Evolutionary conservation across 139 green algal genomes (phyloP), one percentile per base, ranked within the genome.

Genomic region (Picochlorum sp.): DNA sequence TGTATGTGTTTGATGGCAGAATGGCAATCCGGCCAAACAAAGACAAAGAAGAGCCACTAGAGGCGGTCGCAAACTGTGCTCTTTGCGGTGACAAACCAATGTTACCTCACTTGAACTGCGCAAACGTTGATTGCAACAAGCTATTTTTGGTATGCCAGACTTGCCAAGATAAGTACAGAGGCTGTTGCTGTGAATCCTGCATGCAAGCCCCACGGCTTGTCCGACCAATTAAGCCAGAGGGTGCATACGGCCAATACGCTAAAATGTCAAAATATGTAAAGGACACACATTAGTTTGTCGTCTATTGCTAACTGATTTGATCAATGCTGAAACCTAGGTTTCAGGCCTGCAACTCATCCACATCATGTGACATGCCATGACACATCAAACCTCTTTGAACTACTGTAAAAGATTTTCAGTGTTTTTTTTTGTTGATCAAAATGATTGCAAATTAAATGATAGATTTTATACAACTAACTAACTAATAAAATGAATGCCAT

Each of bases 1-100:
- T 98, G 24, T 99, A 94, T 67, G 90, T 98, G 30, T 99, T 99
- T 74, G 93, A 99, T 64, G 80, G 62, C 5, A 77, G 93, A 40
- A 85, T 98, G 83, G 87, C 87, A 25, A 76, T 95, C 25, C 64
- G 77, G 5, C 64, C 79, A 24, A 33, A 41, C n/a, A 43, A 50
- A 39, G 55, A 52, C 3, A 5, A 7, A 33, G 54, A 49, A 39
- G 61, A 29, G 10, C 44, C 20, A 37, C 62, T 91, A 32, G 65
- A 55, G 22, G 75, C 81, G 22, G 85, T 87, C 2, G 74, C 75
- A 50, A 68, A 73, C 8, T 96, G 88, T 69, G 53, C 72, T n/a
- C 3, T 86, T 40, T 96, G 89, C 63, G 76, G 79, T 30, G 67
- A 39, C 1, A 33, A 55, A 3, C 79, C 85, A 22, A 50, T 78